A percentile compares a stretch with the other conserved stretches of the same genome.
Conservation (phyloP, 2,329 filamentous ascomycete species). For the Pseudohalonectria lignicola region DNA sequence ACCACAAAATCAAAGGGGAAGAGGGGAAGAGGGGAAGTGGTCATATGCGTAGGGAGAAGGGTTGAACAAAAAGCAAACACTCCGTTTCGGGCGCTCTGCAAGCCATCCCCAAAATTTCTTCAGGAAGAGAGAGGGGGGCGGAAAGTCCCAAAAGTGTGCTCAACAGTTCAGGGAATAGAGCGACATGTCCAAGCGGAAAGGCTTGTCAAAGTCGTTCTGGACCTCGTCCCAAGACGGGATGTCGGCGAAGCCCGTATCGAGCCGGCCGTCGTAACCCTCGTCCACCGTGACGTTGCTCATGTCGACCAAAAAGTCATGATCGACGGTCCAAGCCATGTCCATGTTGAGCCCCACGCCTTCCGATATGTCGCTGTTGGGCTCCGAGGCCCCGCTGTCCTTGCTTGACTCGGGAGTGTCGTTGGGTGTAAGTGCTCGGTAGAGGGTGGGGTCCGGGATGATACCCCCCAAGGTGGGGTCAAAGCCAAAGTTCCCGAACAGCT, state of each 20-base stretch:
- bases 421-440: conserved; percentile 45
- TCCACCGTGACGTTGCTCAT: conserved; percentile 25
- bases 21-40: too few species aligned
- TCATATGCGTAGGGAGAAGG: too few species aligned
- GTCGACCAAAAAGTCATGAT: conserved; percentile 30
- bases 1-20: too few species aligned
- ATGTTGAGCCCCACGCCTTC: conserved; percentile 44
- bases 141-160: too few species aligned
- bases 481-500: conserved; percentile 29
- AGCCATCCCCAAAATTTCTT: too few species aligned
- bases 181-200: conserved; percentile 38
- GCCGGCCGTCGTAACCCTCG: conserved; percentile 3
- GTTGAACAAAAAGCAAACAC: too few species aligned
- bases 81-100: too few species aligned
- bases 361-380: conserved; percentile 51
- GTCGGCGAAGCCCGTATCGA: conserved; percentile 3
- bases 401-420: conserved; percentile 55
- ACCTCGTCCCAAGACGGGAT: conserved; percentile 36
- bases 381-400: conserved; percentile 47
- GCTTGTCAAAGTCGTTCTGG: conserved; percentile 37
- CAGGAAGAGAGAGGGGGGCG: too few species aligned
- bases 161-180: conserved; percentile 30
- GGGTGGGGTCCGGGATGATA: conserved; percentile 38
- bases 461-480: conserved; percentile 31
- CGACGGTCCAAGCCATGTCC: conserved; percentile 39